Base-by-base conservation (phyloP, 768 basidiomycete species). In the Termitomyces sp. region DNA sequence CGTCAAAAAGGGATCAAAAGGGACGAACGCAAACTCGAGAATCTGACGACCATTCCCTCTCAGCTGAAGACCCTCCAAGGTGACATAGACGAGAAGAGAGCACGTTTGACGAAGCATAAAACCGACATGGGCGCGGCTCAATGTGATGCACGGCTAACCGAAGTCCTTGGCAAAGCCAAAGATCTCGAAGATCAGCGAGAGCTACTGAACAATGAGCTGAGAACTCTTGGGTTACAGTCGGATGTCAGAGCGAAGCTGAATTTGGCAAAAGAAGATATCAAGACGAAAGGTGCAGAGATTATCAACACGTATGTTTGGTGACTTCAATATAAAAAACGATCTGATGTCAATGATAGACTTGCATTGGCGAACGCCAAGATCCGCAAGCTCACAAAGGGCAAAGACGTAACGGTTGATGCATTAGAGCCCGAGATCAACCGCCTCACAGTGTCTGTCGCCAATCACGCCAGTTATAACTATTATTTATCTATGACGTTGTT, bases 211-310 rank as follows among this genome's bases (percentile, higher is more conserved):
- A 60, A 68, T 0, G 95, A 97, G 57, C 76, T 94, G 39, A 77
- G 82, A 31, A 71, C 76, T 1, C 70, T 97, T 61, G 92, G 84
- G 60, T 63, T 82, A 42, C 94, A 98, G 66, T 87, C 91, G 0
- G 89, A 94, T 51, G 75, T 83, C 1, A 76, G 96, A 41, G 92
- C 94, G 2, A 87, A 83, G 61, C 67, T 98, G 50, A 83, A 88
- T 38, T 64, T 96, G 57, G 89, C 91, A 64, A 76, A 85, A 56
- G 74, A 73, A 1, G 91, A 94, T 59, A 66, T 85, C 41, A 82
- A 77, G 66, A 77, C 71, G 52, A 91, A 89, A 70, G 72, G 74
- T 42, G 73, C 73, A 15, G 90, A 94, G 38, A 76, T 94, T 13
- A 74, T 81, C 58, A 84, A 78, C 50, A 84, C 78, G 91, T 94